Percentiles rank a stretch among this genome's conserved stretches.
Evolutionary conservation across 148 eudicot genomes (phyloP).

Genomic region (Chenopodium berlandieri): DNA sequence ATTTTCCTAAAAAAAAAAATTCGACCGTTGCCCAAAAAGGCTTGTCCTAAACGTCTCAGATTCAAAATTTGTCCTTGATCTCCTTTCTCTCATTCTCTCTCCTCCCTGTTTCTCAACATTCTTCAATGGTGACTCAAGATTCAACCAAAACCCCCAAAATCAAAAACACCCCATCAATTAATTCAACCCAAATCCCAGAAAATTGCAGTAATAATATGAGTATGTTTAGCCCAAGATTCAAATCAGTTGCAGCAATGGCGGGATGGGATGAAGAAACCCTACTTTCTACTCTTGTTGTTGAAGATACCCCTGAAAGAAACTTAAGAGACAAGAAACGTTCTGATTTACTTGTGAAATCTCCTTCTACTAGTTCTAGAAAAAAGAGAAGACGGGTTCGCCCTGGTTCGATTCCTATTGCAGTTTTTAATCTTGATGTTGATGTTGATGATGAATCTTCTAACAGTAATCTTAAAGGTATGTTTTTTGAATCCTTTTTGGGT

Average conservation of each 20-base stretch:
- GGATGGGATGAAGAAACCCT: slow-evolving; percentile 92
- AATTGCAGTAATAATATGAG: neutral
- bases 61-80: neutral
- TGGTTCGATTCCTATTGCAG: slow-evolving; percentile 37
- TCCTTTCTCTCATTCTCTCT: neutral
- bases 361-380: slow-evolving; percentile 70
- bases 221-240: slow-evolving; percentile 69
- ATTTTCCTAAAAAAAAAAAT: slow-evolving; percentile 1
- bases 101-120: neutral
- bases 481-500: neutral
- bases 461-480: slow-evolving; percentile 21
- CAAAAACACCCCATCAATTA: neutral
- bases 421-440: slow-evolving; percentile 68
- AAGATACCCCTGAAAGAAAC: slow-evolving; percentile 70
- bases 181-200: neutral
- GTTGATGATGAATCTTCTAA: slow-evolving; percentile 39
- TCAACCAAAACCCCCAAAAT: neutral
- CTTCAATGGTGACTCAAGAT: slow-evolving; percentile 4
- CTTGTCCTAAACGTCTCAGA: neutral
- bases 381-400: slow-evolving; percentile 67
- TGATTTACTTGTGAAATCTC: slow-evolving; percentile 45
- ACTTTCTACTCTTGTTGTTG: slow-evolving; percentile 64
- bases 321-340: slow-evolving; percentile 50
- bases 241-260: slow-evolving; percentile 84
- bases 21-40: slow-evolving; percentile 3